Base-by-base conservation (phyloP, 2,329 filamentous ascomycete genomes). In the Diplodia intermedia region DNA sequence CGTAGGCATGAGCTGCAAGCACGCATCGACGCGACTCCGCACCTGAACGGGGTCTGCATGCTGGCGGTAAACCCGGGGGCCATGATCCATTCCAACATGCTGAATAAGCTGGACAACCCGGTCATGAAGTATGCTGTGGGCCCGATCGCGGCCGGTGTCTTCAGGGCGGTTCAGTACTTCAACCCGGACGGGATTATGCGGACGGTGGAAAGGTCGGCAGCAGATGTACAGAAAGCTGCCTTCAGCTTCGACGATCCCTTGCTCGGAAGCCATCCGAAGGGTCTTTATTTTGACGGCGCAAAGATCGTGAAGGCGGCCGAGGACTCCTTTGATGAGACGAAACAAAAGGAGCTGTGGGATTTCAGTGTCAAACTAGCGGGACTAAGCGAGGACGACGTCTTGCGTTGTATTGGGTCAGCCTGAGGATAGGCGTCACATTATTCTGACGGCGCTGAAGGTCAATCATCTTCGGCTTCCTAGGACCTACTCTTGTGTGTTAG, bases 201-300 rank as follows among this genome's bases (percentile, higher is more conserved):
- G 8, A 40, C 55, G 26, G 47, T 49, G n/a, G 8, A 29, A 11
- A 67, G 61, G 20, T 67, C 65, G 11, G 65, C 53, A 1, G n/a
- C 54, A n/a, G 54, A 67, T 36, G 65, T 67, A 12, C 31, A 43
- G 40, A 60, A 54, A 29, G 65, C 65, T 9, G 65, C 65, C 7
- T 20, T 60, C 3, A 40, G 20, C 4, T 23, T 52, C 31, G 53
- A 38, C 8, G 54, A 43, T 43, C 40, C 40, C 6, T 7, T 29
- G 8, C 20, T 61, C 29, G 65, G 43, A 9, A 47, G 33, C 11
- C 38, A 61, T 23, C 55, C 43, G n/a, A 67, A 53, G 6, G 65
- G 14, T 12, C n/a, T 43, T 4, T 67, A 60, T 55, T 61, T 67
- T 43, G 60, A 67, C n/a, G 65, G 65, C 12, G 33, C 36, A 8